Conservation (phyloP, 148 eudicot genomes). For the Linanthus parryae region DNA sequence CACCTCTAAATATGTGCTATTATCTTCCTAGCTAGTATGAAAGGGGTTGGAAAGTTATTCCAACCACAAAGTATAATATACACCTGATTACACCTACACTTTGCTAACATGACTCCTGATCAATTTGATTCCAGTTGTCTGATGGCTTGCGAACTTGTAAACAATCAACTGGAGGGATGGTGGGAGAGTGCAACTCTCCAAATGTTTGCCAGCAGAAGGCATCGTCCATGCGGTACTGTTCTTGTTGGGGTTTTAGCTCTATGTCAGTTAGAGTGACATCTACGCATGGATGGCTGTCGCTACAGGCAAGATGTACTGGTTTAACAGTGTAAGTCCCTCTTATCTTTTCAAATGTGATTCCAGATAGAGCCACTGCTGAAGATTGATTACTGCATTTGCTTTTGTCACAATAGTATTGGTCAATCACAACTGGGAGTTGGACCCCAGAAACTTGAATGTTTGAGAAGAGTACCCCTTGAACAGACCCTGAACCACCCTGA, state of each 20-base stretch:
- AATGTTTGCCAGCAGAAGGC: conserved; percentile 84
- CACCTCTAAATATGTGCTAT: conserved; percentile 3
- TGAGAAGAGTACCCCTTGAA: conserved; percentile 66
- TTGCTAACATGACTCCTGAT: conserved; percentile 43
- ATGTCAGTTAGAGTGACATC: conserved; percentile 56
- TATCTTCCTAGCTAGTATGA: conserved; percentile 5
- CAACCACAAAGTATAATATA: conserved; percentile 18
- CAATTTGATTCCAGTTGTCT: conserved; percentile 46
- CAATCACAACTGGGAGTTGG: conserved; percentile 82
- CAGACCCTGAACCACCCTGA: conserved; percentile 94
- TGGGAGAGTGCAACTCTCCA: conserved; percentile 60
- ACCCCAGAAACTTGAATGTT: conserved; percentile 83
- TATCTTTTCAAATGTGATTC: conserved; percentile 65
- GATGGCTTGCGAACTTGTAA: conserved; percentile 57
- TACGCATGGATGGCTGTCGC: conserved; percentile 76
- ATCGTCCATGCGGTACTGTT: conserved; percentile 52
- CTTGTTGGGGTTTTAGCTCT: conserved; percentile 63
- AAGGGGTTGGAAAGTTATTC: conserved; percentile 26
- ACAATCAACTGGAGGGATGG: conserved; percentile 65
- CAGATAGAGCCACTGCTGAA: conserved; percentile 78
- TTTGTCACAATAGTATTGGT: conserved; percentile 92
- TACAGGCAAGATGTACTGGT: conserved; percentile 91
- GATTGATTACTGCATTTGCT: conserved; percentile 66
- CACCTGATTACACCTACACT: conserved; percentile 13
- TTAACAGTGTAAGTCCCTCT: conserved; percentile 90